These are phyloP conservation scores for Delphinella strobiligena DNA, from an alignment of 2,329 filamentous ascomycete genomes.

Conservation along the genomic window DNA sequence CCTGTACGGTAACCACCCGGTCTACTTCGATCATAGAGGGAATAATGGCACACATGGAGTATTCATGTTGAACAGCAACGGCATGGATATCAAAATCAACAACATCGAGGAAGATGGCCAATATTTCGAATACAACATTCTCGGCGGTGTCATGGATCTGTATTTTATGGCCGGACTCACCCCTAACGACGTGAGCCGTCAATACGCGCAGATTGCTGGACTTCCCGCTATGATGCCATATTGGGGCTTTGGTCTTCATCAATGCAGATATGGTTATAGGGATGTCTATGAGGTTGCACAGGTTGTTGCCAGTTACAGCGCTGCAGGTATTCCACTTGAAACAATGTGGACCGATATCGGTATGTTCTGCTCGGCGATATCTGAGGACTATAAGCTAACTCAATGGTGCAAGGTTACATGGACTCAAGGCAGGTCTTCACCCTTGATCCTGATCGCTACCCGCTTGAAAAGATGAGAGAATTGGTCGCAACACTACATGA, in stretches of 20 bases:
- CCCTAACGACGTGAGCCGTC: constrained; percentile 34
- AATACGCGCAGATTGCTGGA: constrained; percentile 39
- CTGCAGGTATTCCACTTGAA: constrained; percentile 54
- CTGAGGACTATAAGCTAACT: too few species aligned
- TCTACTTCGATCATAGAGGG: constrained; percentile 63
- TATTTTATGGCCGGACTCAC: constrained; percentile 39
- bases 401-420: too few species aligned
- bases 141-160: constrained; percentile 63
- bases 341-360: constrained; percentile 61
- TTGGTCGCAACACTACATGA: constrained; percentile 47
- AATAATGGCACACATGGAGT: constrained; percentile 47
- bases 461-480: constrained; percentile 49
- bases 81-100: constrained; percentile 65
- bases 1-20: constrained; percentile 60
- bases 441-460: constrained; percentile 51
- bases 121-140: constrained; percentile 67
- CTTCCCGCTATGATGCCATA: constrained; percentile 39
- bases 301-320: constrained; percentile 55
- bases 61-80: constrained; percentile 60
- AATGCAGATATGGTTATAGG: constrained; percentile 35
- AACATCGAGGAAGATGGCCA: constrained; percentile 46
- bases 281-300: constrained; percentile 55
- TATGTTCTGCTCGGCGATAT: too few species aligned
- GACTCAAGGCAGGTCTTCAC: constrained; percentile 47
- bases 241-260: constrained; percentile 41